A percentile compares a stretch with the other conserved stretches of the same genome.
Evolutionary conservation across 345 rosid species (phyloP).

Genomic region (Gossypium mustelinum): DNA sequence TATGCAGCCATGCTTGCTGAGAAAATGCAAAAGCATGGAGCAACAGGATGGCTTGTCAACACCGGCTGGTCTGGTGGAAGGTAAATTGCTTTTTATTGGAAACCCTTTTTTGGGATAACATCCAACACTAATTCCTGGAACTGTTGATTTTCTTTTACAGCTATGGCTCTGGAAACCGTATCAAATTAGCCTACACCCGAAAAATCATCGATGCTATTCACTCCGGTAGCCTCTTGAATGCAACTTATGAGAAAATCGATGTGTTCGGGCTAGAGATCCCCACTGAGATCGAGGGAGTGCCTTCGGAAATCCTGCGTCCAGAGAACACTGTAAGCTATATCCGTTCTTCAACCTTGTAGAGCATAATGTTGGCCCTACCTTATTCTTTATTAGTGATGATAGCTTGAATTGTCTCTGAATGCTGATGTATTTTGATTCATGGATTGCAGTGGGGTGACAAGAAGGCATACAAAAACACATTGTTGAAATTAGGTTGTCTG

Average conservation of each 20-base stretch:
- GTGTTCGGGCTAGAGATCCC: conserved; percentile 90
- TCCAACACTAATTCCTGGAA: neutral
- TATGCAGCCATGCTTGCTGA: conserved; percentile 97
- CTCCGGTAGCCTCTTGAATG: conserved; percentile 68
- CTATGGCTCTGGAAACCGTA: conserved; percentile 79
- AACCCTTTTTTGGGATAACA: neutral
- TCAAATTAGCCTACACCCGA: conserved; percentile 78
- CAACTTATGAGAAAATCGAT: conserved; percentile 60
- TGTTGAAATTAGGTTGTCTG: conserved; percentile 79
- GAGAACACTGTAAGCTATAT: conserved; percentile 56
- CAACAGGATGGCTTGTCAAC: conserved; percentile 96
- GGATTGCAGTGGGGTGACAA: conserved; percentile 74
- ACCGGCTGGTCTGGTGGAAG: conserved; percentile 99
- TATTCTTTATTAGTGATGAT: neutral
- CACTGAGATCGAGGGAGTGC: conserved; percentile 68
- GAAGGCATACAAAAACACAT: conserved; percentile 63
- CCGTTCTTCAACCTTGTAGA: neutral
- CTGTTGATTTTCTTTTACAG: conserved; percentile 32
- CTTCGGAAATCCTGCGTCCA: conserved; percentile 80
- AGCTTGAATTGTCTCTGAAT: neutral
- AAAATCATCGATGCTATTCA: conserved; percentile 93
- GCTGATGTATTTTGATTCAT: conserved; percentile 7
- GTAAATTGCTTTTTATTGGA: conserved; percentile 26
- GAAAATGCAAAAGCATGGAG: conserved; percentile 92
- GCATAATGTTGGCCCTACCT: neutral